phyloP scores from a whole-genome alignment of 192 early-diverging fungal species.

The Coemansia sp. region DNA sequence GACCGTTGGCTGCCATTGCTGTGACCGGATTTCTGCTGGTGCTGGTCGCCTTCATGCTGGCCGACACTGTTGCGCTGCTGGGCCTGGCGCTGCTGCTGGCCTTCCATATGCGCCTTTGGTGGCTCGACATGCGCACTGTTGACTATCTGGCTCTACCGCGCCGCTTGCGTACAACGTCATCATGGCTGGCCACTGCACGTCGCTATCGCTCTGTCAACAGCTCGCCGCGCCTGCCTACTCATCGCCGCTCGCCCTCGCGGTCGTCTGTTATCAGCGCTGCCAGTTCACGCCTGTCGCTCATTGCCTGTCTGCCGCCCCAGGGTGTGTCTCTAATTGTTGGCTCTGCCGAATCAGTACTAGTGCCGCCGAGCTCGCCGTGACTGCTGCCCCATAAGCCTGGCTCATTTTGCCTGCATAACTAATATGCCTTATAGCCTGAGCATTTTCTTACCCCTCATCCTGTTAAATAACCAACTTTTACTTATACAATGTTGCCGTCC shows the following conservation, averaged over 20 bases:
- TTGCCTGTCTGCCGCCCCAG: slow-evolving; percentile 22
- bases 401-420: neutral
- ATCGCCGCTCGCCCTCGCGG: slow-evolving; percentile 22
- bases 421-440: neutral
- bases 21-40: slow-evolving; percentile 19
- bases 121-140: slow-evolving; percentile 33
- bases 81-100: slow-evolving; percentile 36
- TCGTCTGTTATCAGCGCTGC: slow-evolving; percentile 13
- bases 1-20: neutral
- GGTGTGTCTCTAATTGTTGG: slow-evolving; percentile 33
- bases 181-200: slow-evolving; percentile 16
- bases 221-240: slow-evolving; percentile 12
- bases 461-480: neutral
- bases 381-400: neutral
- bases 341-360: slow-evolving; percentile 29
- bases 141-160: slow-evolving; percentile 30
- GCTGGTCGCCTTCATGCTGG: slow-evolving; percentile 27
- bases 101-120: slow-evolving; percentile 43
- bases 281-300: no score
- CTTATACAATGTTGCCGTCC: slow-evolving; percentile 25
- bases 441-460: neutral
- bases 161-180: slow-evolving; percentile 10
- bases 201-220: slow-evolving; percentile 29
- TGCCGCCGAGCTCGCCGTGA: slow-evolving; percentile 19
- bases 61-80: slow-evolving; percentile 20